Percentiles rank a stretch among this genome's conserved stretches.
Evolutionary conservation across 2,329 filamentous ascomycete species (phyloP).

Genomic region (Coniochaeta sp.): DNA sequence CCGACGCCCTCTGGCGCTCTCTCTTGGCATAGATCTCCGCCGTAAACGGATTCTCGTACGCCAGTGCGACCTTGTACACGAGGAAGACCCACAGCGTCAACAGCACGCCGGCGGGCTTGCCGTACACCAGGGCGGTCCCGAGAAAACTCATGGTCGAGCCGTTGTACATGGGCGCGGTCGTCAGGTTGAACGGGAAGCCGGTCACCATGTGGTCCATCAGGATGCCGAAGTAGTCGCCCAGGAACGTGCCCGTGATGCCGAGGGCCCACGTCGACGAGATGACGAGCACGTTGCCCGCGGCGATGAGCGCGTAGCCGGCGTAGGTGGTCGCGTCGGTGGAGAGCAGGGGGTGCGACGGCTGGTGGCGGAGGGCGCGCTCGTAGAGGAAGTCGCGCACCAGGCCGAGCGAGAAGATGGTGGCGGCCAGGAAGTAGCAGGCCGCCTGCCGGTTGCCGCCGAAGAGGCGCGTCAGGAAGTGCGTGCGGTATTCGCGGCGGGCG

Average conservation of each 20-base stretch:
- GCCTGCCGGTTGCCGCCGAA: constrained; percentile 70
- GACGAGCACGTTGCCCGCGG: constrained; percentile 74
- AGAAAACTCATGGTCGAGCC: constrained; percentile 90
- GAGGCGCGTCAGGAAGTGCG: constrained; percentile 79
- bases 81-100: constrained; percentile 68
- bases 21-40: constrained; percentile 86
- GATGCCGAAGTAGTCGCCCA: constrained; percentile 98
- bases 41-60: constrained; percentile 93
- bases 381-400: constrained; percentile 84
- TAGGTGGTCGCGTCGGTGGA: constrained; percentile 50
- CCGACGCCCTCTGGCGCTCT: constrained; percentile 50
- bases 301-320: constrained; percentile 64
- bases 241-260: constrained; percentile 89
- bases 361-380: constrained; percentile 70
- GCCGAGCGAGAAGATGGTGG: constrained; percentile 85
- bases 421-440: constrained; percentile 85
- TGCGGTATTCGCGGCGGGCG: constrained; percentile 86
- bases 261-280: constrained; percentile 85
- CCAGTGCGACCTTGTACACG: constrained; percentile 73
- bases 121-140: constrained; percentile 75
- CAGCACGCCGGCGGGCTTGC: constrained; percentile 78
- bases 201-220: constrained; percentile 94
- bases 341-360: constrained; percentile 70
- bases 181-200: constrained; percentile 92
- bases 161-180: constrained; percentile 91